Conservation (phyloP, 2,329 filamentous ascomycete species). For the Apiospora kogelbergensis region DNA sequence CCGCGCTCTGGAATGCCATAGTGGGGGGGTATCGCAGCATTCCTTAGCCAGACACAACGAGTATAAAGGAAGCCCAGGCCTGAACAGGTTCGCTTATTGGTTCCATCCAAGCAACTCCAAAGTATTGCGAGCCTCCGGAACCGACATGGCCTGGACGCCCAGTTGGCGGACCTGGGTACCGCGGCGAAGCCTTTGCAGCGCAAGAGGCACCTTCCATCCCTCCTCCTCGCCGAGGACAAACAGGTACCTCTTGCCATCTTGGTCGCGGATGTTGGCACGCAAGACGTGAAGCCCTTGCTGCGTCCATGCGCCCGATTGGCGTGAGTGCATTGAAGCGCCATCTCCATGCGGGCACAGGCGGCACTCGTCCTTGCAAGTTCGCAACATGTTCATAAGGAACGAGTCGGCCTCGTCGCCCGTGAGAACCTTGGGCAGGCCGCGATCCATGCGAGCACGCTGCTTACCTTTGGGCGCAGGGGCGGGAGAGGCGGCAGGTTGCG, state of each 20-base stretch:
- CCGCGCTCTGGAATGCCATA: slow-evolving; percentile 1
- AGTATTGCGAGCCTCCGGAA: slow-evolving; percentile 52
- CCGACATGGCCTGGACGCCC: slow-evolving; percentile 56
- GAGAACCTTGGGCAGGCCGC: slow-evolving; percentile 50
- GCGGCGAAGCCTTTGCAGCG: slow-evolving; percentile 58
- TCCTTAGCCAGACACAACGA: background rate
- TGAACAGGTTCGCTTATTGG: slow-evolving; percentile 10
- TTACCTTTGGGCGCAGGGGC: slow-evolving; percentile 44
- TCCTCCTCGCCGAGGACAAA: slow-evolving; percentile 66
- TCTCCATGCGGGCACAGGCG: slow-evolving; percentile 51
- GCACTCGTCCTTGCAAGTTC: slow-evolving; percentile 64
- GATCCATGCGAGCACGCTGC: slow-evolving; percentile 46
- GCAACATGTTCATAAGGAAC: slow-evolving; percentile 58
- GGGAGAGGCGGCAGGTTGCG: slow-evolving; percentile 35
- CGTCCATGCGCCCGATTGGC: slow-evolving; percentile 55
- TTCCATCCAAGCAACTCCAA: slow-evolving; percentile 61
- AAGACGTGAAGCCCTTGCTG: slow-evolving; percentile 60
- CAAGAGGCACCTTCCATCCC: slow-evolving; percentile 66
- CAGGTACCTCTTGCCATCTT: slow-evolving; percentile 65
- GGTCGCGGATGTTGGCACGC: slow-evolving; percentile 63
- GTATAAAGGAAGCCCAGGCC: background rate
- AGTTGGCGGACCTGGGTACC: slow-evolving; percentile 61
- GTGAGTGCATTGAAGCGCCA: slow-evolving; percentile 36
- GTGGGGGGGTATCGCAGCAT: slow-evolving; percentile 4
- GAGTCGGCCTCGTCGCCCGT: slow-evolving; percentile 65